Conservation (phyloP, 208 protist species). For the Leishmania tropica region DNA sequence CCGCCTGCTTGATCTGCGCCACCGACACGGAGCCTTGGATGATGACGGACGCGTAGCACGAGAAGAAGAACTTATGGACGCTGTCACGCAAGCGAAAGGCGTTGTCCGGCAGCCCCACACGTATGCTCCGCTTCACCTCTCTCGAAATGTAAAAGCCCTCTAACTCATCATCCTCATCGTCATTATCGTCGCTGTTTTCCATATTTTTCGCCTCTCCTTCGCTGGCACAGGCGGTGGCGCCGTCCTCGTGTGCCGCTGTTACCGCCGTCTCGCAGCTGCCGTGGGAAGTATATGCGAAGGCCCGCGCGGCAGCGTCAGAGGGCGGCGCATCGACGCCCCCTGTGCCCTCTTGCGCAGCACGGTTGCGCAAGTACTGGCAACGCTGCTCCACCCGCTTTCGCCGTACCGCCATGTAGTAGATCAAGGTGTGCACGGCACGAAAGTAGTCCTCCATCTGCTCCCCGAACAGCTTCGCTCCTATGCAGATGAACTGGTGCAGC, state of each 20-base stretch:
- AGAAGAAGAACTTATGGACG: conserved; percentile 12
- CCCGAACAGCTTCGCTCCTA: not conserved
- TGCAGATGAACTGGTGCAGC: not conserved
- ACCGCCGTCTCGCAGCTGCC: not conserved
- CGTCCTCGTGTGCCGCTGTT: not conserved
- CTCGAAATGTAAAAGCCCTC: conserved; percentile 9
- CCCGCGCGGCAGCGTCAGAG: not conserved
- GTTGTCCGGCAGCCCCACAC: conserved; percentile 13
- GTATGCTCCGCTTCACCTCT: conserved; percentile 2
- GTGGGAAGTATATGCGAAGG: not conserved
- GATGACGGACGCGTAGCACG: conserved; percentile 5
- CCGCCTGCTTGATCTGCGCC: not conserved
- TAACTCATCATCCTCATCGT: not conserved
- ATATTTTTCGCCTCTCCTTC: not conserved
- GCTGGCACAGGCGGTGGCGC: not conserved
- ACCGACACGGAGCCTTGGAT: conserved; percentile 1
- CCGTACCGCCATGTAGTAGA: conserved; percentile 7
- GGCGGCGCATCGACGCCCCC: not conserved
- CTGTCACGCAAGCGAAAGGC: not conserved
- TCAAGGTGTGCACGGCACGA: not conserved
- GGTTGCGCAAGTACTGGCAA: conserved; percentile 4
- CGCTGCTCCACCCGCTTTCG: conserved; percentile 17
- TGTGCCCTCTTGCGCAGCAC: not conserved
- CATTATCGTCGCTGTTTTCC: not conserved
- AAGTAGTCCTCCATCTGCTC: conserved; percentile 4